Conservation (phyloP, 108 stramenopile species). For the Pelagomonas calceolata region DNA sequence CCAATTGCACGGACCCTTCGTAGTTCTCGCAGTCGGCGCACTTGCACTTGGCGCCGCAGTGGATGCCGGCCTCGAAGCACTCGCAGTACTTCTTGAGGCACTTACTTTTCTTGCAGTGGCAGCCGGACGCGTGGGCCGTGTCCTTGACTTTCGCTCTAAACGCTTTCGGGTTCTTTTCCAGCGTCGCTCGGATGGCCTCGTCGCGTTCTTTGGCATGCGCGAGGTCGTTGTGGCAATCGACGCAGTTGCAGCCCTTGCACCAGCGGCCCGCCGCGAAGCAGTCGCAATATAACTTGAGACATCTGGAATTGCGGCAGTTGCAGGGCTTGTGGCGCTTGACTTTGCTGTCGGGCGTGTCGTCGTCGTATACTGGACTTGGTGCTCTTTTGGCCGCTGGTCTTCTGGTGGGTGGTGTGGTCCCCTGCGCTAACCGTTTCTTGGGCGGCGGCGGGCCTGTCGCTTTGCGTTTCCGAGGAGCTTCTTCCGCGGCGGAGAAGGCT, state of each 20-base stretch:
- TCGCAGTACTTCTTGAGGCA: slow-evolving; percentile 99
- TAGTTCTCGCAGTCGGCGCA: slow-evolving; percentile 78
- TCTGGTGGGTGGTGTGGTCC: too few species aligned
- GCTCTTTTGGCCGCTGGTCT: too few species aligned
- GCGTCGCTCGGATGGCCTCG: slow-evolving; percentile 76
- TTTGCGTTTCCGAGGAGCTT: too few species aligned
- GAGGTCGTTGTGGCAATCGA: slow-evolving; percentile 64
- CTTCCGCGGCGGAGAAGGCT: too few species aligned
- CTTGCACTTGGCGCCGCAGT: slow-evolving; percentile 85
- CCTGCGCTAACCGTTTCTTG: too few species aligned
- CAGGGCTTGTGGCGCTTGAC: slow-evolving; percentile 20
- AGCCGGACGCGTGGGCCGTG: slow-evolving; percentile 69
- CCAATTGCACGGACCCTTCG: slow-evolving; percentile 57
- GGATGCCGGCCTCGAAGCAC: slow-evolving; percentile 82
- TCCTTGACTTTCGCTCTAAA: slow-evolving; percentile 53
- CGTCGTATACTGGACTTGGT: neutral
- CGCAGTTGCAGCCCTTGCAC: slow-evolving; percentile 80
- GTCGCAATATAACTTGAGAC: slow-evolving; percentile 81
- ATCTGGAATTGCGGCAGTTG: slow-evolving; percentile 67
- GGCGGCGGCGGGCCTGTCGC: too few species aligned
- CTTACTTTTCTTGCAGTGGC: slow-evolving; percentile 77
- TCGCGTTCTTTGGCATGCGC: slow-evolving; percentile 51
- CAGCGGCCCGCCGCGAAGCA: slow-evolving; percentile 62
- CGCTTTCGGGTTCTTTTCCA: slow-evolving; percentile 66
- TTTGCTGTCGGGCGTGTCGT: neutral